Evolutionary conservation across 768 basidiomycete genomes (phyloP).

Genomic region (Kwoniella dendrophila): DNA sequence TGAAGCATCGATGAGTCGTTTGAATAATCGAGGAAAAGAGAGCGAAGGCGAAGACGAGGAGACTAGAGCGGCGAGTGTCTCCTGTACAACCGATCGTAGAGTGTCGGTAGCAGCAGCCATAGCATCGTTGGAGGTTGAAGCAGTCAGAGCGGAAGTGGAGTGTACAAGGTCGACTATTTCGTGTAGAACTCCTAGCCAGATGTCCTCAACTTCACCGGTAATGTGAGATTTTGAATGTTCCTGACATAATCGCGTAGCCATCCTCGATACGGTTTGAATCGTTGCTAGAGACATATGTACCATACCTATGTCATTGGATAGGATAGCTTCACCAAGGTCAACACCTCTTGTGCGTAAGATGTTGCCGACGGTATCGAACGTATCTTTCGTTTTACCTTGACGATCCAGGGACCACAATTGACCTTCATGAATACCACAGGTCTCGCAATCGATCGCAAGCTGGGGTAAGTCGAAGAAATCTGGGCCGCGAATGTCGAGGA

Average conservation of each 20-base stretch:
- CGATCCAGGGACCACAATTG: constrained; percentile 78
- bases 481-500: constrained; percentile 64
- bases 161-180: constrained; percentile 81
- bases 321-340: constrained; percentile 30
- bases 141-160: constrained; percentile 58
- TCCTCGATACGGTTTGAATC: constrained; percentile 65
- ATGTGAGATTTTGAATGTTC: constrained; percentile 58
- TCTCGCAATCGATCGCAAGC: constrained; percentile 69
- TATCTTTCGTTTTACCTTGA: constrained; percentile 65
- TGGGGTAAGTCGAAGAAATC: constrained; percentile 64
- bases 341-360: constrained; percentile 47
- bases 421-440: constrained; percentile 68
- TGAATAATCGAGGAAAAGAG: constrained; percentile 91
- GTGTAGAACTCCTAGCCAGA: constrained; percentile 84
- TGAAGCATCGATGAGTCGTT: constrained; percentile 78
- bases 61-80: constrained; percentile 79
- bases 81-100: constrained; percentile 76
- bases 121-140: background rate
- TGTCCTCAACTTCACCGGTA: constrained; percentile 65
- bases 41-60: constrained; percentile 76
- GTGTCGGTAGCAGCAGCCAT: constrained; percentile 58
- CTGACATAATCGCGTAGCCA: constrained; percentile 71
- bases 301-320: constrained; percentile 18
- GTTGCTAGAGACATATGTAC: constrained; percentile 33
- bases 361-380: constrained; percentile 68